A percentile compares a stretch with the other conserved stretches of the same genome.
Conservation (phyloP, 78 protist genomes). For the slime mould (Dictyostelium discoideum) region dicty_2.7 NC_007088.5:2306501-2307000, state of each 20-base stretch:
- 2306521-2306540: no score
- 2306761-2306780: background rate
- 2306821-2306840: background rate
- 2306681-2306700: background rate
- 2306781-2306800: background rate
- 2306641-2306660: background rate
- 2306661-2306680: no score
- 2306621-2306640: background rate
- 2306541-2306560: no score
- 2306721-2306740: background rate
- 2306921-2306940: background rate
- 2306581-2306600: background rate
- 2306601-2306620: background rate
- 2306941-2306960: no score
- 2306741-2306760: background rate
- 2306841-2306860: no score
- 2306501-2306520: no score
- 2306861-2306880: no score
- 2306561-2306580: no score
- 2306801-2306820: background rate
- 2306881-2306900: background rate
- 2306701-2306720: background rate
- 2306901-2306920: background rate
- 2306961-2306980: no score
- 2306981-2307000: background rate